Base-by-base conservation (phyloP, 2,329 filamentous ascomycete genomes). In the Septoria linicola region DNA sequence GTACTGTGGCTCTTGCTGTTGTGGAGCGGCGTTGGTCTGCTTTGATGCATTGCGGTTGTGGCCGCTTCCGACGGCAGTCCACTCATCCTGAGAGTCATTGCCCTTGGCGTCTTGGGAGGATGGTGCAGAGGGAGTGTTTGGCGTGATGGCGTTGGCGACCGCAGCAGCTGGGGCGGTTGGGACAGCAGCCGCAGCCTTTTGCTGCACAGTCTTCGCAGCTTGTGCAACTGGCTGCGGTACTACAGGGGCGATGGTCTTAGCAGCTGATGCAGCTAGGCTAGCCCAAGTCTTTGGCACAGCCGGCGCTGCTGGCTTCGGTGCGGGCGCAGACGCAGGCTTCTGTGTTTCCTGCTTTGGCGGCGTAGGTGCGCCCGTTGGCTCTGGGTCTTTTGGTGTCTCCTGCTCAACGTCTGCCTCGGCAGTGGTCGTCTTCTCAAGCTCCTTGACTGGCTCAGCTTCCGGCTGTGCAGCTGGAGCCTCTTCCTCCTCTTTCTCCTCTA, bases 1-100 rank as follows among this genome's bases (percentile, higher is more conserved):
- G 56, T 82, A 82, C 57, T 92, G 86, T 59, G 89, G 81, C 49
- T 82, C 82, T 55, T 91, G 86, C 70, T 43, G 76, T 76, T 49
- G 82, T 77, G 62, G 82, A 77, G 48, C 84, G 70, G 88, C 85
- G 44, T 81, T 81, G 34, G 56, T 53, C 47, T 64, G 62, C 58
- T 89, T 83, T 64, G 84, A 85, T 69, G 93, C 88, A 68, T 89
- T 85, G 78, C 93, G 93, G 63, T 86, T 86, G 71, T 95, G 87
- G 49, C 83, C 81, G 51, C 74, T 72, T 50, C 86, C 85, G 49
- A 88, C 92, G 41, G 88, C 92, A 72, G 96, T 92, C 93, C 93
- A 99, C 66, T 88, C 89, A 53, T 87, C 78, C 60, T 81, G 77
- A 79, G 83, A 58, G 62, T 64, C 68, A 55, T 67, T 75, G 59